These are phyloP conservation scores for Zygosaccharomyces rouxii DNA, from an alignment of 805 yeast species.

Conservation along the genomic window DNA sequence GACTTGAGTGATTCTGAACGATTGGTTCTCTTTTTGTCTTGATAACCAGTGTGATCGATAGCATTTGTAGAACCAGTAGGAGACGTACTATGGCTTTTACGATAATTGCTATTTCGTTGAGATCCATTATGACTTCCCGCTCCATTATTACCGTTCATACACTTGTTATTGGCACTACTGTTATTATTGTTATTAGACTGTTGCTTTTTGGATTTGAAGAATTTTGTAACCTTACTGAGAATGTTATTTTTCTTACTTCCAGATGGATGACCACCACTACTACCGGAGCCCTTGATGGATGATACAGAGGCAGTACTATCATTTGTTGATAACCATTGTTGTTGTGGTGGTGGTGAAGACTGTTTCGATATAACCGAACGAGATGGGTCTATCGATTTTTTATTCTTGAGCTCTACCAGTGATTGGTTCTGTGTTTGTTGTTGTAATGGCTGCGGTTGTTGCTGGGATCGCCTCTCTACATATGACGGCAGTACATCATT, in stretches of 20 bases:
- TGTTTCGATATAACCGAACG: not conserved
- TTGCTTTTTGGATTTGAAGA: conserved; percentile 30
- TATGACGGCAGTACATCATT: not conserved
- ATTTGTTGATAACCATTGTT: not conserved
- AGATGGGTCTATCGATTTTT: conserved; percentile 1
- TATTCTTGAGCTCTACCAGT: not conserved
- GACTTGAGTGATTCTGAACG: conserved; percentile 16
- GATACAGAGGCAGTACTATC: not conserved
- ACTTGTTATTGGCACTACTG: not conserved
- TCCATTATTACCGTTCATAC: conserved; percentile 2
- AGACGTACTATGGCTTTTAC: conserved; percentile 8
- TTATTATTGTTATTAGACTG: conserved; percentile 1
- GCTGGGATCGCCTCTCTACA: not conserved
- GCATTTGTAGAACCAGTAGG: conserved; percentile 3
- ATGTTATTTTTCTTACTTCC: conserved; percentile 28
- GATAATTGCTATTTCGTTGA: conserved; percentile 6
- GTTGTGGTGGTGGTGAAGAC: not conserved
- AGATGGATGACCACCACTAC: not conserved
- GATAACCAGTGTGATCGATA: conserved; percentile 2
- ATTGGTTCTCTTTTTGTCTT: conserved; percentile 12
- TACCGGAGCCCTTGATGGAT: not conserved
- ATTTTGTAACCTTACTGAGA: conserved; percentile 33
- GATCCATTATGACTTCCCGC: not conserved
- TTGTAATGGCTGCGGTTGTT: not conserved
- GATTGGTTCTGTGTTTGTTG: not conserved